Percentiles rank a stretch among this genome's conserved stretches.
phyloP scores from a whole-genome alignment of 31 red algal species.

The Porphyra umbilicalis region DNA sequence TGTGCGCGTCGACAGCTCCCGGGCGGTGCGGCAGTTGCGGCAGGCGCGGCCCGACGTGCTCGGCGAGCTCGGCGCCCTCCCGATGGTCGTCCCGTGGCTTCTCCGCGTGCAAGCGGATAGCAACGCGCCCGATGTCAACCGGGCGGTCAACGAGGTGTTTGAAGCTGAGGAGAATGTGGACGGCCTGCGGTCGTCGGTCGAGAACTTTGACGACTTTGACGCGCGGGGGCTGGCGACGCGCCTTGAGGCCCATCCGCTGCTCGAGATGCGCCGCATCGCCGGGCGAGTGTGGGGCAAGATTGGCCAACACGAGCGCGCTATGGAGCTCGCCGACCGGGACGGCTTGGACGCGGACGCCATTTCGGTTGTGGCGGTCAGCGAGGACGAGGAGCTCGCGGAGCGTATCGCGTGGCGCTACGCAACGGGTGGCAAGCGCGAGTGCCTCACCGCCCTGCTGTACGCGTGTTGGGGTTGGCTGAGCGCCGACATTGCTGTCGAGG shows the following conservation, averaged over 20 bases:
- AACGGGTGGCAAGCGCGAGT: constrained; percentile 10
- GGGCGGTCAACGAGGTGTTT: constrained; percentile 45
- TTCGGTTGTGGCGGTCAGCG: constrained; percentile 8
- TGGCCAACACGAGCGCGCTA: constrained; percentile 22
- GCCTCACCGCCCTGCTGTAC: constrained; percentile 28
- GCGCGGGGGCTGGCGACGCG: constrained; percentile 6
- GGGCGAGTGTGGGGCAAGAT: constrained; percentile 10
- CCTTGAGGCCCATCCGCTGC: constrained; percentile 24
- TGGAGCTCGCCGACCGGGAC: constrained; percentile 18
- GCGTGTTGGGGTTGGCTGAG: constrained; percentile 25
- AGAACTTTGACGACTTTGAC: constrained; percentile 42
- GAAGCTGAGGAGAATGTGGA: constrained; percentile 26
- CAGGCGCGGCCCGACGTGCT: constrained; percentile 4
- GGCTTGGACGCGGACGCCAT: constrained; percentile 13
- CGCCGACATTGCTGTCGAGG: constrained; percentile 30
- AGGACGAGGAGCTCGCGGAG: constrained; percentile 19
- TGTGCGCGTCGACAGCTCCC: constrained; percentile 6
- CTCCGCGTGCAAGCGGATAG: constrained; percentile 21
- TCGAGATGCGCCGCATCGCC: constrained; percentile 27
- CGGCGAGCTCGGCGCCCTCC: constrained; percentile 22
- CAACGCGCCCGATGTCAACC: constrained; percentile 20
- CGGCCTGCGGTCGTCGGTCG: constrained; percentile 7
- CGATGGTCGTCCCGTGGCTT: constrained; percentile 30
- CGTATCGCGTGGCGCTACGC: constrained; percentile 24
- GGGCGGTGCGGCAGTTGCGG: constrained; percentile 21